Evolutionary conservation across 2,329 filamentous ascomycete species (phyloP).

Genomic region (Myriosclerotinia duriaeana): DNA sequence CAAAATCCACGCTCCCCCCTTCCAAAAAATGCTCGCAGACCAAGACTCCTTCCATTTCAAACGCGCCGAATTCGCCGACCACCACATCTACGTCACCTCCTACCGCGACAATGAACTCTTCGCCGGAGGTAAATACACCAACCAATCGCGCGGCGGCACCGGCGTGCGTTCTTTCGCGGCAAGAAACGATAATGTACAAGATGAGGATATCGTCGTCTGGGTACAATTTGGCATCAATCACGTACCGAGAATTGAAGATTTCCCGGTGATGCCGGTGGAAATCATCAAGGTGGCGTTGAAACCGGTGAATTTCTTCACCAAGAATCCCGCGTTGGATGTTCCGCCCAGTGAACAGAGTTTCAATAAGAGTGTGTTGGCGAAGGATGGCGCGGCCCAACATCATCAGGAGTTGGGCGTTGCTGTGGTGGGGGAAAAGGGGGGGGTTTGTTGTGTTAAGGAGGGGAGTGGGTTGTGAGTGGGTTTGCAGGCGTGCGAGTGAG

Average conservation of each 20-base stretch:
- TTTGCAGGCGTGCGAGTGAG: background rate
- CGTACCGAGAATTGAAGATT: slow-evolving; percentile 63
- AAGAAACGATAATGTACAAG: slow-evolving; percentile 50
- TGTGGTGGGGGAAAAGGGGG: slow-evolving; percentile 15
- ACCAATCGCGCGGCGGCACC: slow-evolving; percentile 54
- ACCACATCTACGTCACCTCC: slow-evolving; percentile 56
- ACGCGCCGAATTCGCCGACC: slow-evolving; percentile 55
- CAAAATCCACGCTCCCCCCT: slow-evolving; percentile 55
- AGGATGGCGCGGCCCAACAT: slow-evolving; percentile 9
- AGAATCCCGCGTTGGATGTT: slow-evolving; percentile 53
- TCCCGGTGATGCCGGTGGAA: slow-evolving; percentile 68
- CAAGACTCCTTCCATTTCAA: slow-evolving; percentile 49
- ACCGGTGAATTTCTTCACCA: slow-evolving; percentile 53
- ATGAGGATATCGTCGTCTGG: slow-evolving; percentile 58
- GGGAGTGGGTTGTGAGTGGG: slow-evolving; percentile 17
- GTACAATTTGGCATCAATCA: slow-evolving; percentile 62
- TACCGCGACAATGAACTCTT: slow-evolving; percentile 54
- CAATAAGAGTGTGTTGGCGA: slow-evolving; percentile 41
- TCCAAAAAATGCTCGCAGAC: slow-evolving; percentile 57
- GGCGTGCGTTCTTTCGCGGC: slow-evolving; percentile 55
- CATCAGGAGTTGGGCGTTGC: slow-evolving; percentile 11
- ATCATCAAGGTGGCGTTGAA: slow-evolving; percentile 50
- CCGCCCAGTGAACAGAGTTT: slow-evolving; percentile 47
- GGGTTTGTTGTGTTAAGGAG: slow-evolving; percentile 22
- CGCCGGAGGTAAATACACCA: slow-evolving; percentile 56